A percentile compares a stretch with the other conserved stretches of the same genome.
These are phyloP conservation scores for Achaetomium macrosporum DNA, from an alignment of 2,329 filamentous ascomycete species.

Conservation along the genomic window DNA sequence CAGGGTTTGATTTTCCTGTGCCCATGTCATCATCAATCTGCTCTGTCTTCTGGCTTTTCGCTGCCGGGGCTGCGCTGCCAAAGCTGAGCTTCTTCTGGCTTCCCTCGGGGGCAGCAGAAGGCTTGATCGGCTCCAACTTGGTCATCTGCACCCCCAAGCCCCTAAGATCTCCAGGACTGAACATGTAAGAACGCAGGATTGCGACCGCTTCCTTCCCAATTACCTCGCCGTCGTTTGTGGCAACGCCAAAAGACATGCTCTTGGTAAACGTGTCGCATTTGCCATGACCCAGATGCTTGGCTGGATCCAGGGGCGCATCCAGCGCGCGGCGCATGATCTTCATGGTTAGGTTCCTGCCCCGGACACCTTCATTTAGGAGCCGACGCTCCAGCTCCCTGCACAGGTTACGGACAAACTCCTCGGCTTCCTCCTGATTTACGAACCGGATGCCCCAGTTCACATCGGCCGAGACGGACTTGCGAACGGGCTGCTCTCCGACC, in stretches of 20 bases:
- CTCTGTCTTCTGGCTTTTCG: constrained; percentile 34
- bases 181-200: constrained; percentile 72
- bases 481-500: constrained; percentile 75
- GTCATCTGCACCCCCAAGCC: constrained; percentile 91
- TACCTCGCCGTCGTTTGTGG: constrained; percentile 66
- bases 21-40: constrained; percentile 45
- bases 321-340: constrained; percentile 87
- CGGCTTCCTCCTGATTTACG: constrained; percentile 82
- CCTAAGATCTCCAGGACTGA: constrained; percentile 87
- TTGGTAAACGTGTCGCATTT: constrained; percentile 95
- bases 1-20: constrained; percentile 30
- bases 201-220: constrained; percentile 80
- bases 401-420: constrained; percentile 81
- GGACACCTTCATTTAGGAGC: constrained; percentile 75
- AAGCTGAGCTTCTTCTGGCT: constrained; percentile 79
- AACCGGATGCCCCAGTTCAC: constrained; percentile 99
- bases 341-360: constrained; percentile 81
- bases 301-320: constrained; percentile 83
- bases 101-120: constrained; percentile 53
- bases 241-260: constrained; percentile 72
- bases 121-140: constrained; percentile 76
- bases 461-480: constrained; percentile 94
- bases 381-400: constrained; percentile 79
- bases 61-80: constrained; percentile 39
- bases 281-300: constrained; percentile 90